Base-by-base conservation (phyloP, 805 yeast species). In the Zygosaccharomyces rouxii region DNA sequence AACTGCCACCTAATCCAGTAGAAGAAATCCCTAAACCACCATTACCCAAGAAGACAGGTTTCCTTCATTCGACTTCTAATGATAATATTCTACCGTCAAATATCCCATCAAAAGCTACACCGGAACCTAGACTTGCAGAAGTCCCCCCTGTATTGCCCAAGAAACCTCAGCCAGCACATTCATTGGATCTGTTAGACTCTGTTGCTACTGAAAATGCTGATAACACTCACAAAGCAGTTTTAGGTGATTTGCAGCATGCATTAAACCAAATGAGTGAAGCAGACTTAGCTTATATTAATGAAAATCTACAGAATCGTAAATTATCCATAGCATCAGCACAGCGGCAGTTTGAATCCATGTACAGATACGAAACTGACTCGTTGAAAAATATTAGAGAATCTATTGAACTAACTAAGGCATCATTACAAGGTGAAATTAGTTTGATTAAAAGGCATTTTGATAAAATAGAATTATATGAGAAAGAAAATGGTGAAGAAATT, bases 261-360 rank as follows among this genome's bases (percentile, higher is more conserved):
- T n/a, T 62, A 9, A 51, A 46, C 14, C 38, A 50, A 30, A 31
- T 62, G 23, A 39, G 49, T 6, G 25, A 25, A 13, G 29, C 39
- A 18, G 63, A 58, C 39, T 37, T 31, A 4, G 19, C 26, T 35
- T 19, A 28, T 7, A 35, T 51, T 5, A 23, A 46, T 25, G 52
- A 49, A 26, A 41, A 48, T 7, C 35, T 55, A 6, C 42, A 39
- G 25, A 35, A 40, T 10, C 52, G 59, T 5, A 46, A 44, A 29
- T 11, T 38, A 3, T 40, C 59, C 16, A 61, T 75, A 28, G 57
- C 60, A 28, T 58, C 63, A 16, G 70, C 76, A 1, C 52, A 67
- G 28, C 59, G 57, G n/a, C 70, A 71, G 52, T 69, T 75, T 42
- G 64, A 65, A 42, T 53, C 59, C 23, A 66, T 73, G 11, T 63